Conservation (phyloP, 1,284 basidiomycete genomes). For the Rhizopogon parksii region DNA sequence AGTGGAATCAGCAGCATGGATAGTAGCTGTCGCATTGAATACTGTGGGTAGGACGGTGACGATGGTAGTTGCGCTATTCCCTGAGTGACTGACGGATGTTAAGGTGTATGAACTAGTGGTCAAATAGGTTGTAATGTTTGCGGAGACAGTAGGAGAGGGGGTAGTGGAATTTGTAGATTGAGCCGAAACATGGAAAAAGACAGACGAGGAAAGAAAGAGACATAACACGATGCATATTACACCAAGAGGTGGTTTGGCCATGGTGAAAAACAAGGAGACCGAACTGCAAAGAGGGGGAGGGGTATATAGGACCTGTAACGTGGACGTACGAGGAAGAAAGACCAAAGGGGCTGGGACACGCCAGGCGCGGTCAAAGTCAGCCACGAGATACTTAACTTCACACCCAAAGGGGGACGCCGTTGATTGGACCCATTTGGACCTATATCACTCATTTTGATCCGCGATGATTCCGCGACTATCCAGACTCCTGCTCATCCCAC, state of each 20-base stretch:
- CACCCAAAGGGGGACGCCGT: neutral
- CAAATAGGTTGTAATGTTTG: slow-evolving; percentile 39
- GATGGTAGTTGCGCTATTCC: slow-evolving; percentile 39
- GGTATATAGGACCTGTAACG: neutral
- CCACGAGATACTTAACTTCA: slow-evolving; percentile 14
- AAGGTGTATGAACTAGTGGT: slow-evolving; percentile 43
- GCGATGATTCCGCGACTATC: neutral
- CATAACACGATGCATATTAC: slow-evolving; percentile 9
- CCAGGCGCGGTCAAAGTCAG: slow-evolving; percentile 18
- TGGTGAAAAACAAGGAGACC: slow-evolving; percentile 9
- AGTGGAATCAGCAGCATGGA: slow-evolving; percentile 15
- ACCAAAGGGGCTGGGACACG: neutral
- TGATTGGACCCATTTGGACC: neutral
- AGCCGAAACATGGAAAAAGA: slow-evolving; percentile 19
- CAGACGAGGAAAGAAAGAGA: slow-evolving; percentile 18
- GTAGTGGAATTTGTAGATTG: slow-evolving; percentile 19
- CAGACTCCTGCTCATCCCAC: too few relatives aligned
- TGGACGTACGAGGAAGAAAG: neutral
- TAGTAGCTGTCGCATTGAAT: slow-evolving; percentile 52
- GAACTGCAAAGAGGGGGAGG: neutral
- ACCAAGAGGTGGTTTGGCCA: slow-evolving; percentile 10
- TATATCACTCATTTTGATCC: neutral
- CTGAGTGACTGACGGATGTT: slow-evolving; percentile 42
- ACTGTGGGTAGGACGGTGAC: slow-evolving; percentile 50
- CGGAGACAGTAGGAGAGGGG: slow-evolving; percentile 11